These are phyloP conservation scores for Teratosphaeriaceae sp. DNA, from an alignment of 2,329 filamentous ascomycete genomes.

Conservation along the genomic window DNA sequence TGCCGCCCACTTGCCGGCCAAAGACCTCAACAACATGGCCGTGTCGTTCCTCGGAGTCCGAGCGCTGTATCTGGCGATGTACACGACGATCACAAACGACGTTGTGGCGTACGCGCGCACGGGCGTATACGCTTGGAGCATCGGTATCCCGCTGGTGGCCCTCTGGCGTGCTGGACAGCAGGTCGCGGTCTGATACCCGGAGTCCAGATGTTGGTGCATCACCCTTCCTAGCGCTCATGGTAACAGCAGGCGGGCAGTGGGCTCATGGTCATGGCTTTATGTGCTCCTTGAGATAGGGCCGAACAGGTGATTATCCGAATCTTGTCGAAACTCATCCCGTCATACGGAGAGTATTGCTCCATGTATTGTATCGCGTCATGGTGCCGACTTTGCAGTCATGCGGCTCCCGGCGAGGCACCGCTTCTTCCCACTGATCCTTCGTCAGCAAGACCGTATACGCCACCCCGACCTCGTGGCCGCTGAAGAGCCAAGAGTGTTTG, in stretches of 20 bases:
- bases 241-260: background rate
- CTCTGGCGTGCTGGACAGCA: slow-evolving; percentile 18
- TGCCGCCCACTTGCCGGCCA: slow-evolving; percentile 13
- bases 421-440: slow-evolving; percentile 15
- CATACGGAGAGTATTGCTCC: slow-evolving; percentile 11
- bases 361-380: slow-evolving; percentile 9
- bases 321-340: slow-evolving; percentile 3
- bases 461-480: slow-evolving; percentile 19
- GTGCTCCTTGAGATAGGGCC: too few relatives aligned
- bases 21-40: slow-evolving; percentile 17
- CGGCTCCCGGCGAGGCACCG: slow-evolving; percentile 7
- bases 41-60: slow-evolving; percentile 17
- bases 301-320: background rate
- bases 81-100: slow-evolving; percentile 17
- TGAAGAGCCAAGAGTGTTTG: slow-evolving; percentile 24
- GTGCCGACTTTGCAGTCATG: slow-evolving; percentile 7
- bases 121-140: slow-evolving; percentile 20
- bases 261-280: too few relatives aligned
- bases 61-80: slow-evolving; percentile 17
- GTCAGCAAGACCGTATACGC: slow-evolving; percentile 16
- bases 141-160: slow-evolving; percentile 18
- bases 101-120: slow-evolving; percentile 17
- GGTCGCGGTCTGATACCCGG: background rate
- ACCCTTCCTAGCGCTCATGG: background rate
- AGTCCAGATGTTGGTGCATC: too few relatives aligned